Conservation (phyloP, 2,329 filamentous ascomycete species). For the Pestalotiopsis sp. region DNA sequence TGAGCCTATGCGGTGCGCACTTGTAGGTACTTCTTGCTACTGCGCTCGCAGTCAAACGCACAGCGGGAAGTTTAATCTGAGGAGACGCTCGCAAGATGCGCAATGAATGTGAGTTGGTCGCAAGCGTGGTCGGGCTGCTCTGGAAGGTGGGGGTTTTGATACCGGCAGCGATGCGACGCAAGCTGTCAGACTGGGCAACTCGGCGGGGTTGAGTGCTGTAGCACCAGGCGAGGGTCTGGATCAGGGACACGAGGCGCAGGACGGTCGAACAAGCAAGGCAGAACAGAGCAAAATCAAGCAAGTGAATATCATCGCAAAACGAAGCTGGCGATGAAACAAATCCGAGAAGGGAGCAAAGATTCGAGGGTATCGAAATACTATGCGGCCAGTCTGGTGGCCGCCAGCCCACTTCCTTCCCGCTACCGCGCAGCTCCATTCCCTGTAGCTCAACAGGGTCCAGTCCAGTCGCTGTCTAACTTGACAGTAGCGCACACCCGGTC, state of each 20-base stretch:
- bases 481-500: not conserved
- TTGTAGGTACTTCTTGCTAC: constrained; percentile 15
- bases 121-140: constrained; percentile 17
- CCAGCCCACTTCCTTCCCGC: constrained; percentile 20
- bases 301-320: constrained; percentile 16
- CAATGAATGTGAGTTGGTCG: constrained; percentile 13
- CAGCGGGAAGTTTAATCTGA: constrained; percentile 24
- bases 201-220: not conserved
- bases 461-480: constrained; percentile 8
- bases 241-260: not conserved
- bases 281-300: not conserved
- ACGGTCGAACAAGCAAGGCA: not conserved
- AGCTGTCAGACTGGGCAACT: not conserved
- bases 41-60: constrained; percentile 2
- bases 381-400: constrained; percentile 23
- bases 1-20: not conserved
- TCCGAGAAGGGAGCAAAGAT: constrained; percentile 17
- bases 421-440: constrained; percentile 12
- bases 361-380: constrained; percentile 16
- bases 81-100: constrained; percentile 21
- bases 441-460: constrained; percentile 9
- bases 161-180: constrained; percentile 10
- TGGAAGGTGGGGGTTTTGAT: constrained; percentile 27
- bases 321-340: constrained; percentile 24
- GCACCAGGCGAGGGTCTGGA: not conserved